Evolutionary conservation across 1,284 basidiomycete genomes (phyloP).

Genomic region (Puccinia triticina): DNA sequence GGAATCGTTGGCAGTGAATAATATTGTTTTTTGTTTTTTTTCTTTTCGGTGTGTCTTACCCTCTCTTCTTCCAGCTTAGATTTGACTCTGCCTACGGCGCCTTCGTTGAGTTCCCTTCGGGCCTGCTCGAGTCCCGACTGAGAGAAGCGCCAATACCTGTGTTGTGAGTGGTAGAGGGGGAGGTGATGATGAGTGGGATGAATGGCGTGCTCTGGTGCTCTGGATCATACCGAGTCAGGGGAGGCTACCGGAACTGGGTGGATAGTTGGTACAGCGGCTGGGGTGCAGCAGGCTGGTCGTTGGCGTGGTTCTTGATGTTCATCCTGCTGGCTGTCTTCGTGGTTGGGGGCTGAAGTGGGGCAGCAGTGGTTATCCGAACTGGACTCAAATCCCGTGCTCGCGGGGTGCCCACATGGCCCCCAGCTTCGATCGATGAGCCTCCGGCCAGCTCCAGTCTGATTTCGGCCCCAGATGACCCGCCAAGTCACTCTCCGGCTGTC

Average conservation of each 20-base stretch:
- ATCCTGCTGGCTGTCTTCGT: no score
- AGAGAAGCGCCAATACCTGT: slow-evolving; percentile 81
- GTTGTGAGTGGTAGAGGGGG: not conserved
- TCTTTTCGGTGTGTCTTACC: slow-evolving; percentile 62
- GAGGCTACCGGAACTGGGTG: slow-evolving; percentile 42
- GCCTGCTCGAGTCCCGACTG: slow-evolving; percentile 67
- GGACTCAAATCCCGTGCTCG: no score
- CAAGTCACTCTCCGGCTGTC: slow-evolving; percentile 38
- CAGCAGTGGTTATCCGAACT: no score
- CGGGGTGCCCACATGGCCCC: no score
- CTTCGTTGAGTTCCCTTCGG: slow-evolving; percentile 71
- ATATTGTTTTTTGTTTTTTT: no score
- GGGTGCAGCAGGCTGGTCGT: not conserved
- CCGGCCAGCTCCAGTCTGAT: not conserved
- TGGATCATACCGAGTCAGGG: not conserved
- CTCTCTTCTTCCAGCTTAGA: slow-evolving; percentile 76
- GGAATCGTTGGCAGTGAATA: no score
- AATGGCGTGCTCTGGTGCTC: no score
- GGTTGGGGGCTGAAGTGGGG: no score
- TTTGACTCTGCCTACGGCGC: slow-evolving; percentile 74
- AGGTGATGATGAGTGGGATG: not conserved
- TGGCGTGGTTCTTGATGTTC: not conserved
- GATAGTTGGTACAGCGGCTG: slow-evolving; percentile 42
- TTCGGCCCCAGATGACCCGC: slow-evolving; percentile 21
- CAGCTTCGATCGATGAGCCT: no score